Evolutionary conservation across 768 basidiomycete genomes (phyloP), one percentile per base, ranked within the genome.

Genomic region (Gloeophyllum trabeum): DNA sequence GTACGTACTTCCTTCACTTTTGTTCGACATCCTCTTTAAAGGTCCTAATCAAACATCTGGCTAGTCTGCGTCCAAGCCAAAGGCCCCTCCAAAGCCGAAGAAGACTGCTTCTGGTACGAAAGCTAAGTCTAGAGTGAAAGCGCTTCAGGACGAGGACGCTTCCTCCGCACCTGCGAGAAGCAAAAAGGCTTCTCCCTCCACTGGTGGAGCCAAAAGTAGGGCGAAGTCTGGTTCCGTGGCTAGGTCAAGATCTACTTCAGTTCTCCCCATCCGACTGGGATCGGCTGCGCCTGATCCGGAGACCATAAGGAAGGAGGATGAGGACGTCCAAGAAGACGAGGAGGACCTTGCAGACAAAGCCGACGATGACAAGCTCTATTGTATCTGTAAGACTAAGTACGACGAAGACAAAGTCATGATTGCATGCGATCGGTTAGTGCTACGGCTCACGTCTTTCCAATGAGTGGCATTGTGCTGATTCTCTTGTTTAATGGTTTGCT

Each of bases 381-480:
- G 91, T 53, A 65, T 94, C 12, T 96, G 91, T 66, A 77, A 85
- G 61, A 86, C 82, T 18, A 73, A 67, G 49, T 93, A 94, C 49
- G 85, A 94, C 48, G 84, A 90, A 56, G 86, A 89, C 54, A 69
- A 75, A 40, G 71, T 82, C 46, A 94, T 94, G 91, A 91, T 94
- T 57, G 91, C 87, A 21, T 94, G 91, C 55, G 91, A 94, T 65
- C 73, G 79, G 88, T 89, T 50, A 42, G 83, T 57, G 2, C 0
- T 59, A 32, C 21, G 43, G 47, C 21, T 39, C 24, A 28, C 35
- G 25, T 23, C 37, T 24, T 28, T 39, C 41, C 28, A 36, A 28
- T 43, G n/a, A n/a, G n/a, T n/a, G n/a, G n/a, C n/a, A n/a, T n/a
- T n/a, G n/a, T n/a, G n/a, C n/a, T n/a, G 36, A 18, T 22, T 6